phyloP scores from a whole-genome alignment of 768 basidiomycete genomes.

The Rossbeevera mucosa region DNA sequence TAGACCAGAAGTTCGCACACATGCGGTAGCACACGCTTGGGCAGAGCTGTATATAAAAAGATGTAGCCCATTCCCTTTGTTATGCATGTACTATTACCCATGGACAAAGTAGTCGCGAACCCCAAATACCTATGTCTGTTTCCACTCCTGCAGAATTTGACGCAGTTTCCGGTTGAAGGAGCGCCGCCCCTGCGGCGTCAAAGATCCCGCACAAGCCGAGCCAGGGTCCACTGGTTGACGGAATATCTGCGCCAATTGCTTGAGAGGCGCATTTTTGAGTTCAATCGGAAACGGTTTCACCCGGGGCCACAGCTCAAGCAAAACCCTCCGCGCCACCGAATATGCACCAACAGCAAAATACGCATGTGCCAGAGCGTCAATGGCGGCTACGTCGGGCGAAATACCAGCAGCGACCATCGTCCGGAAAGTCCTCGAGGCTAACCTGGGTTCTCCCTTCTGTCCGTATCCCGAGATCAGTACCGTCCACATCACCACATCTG shows the following conservation, averaged over 20 bases:
- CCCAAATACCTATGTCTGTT: slow-evolving; percentile 3
- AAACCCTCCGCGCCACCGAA: slow-evolving; percentile 45
- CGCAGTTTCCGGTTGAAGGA: slow-evolving; percentile 38
- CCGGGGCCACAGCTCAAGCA: slow-evolving; percentile 61
- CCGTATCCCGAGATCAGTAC: slow-evolving; percentile 71
- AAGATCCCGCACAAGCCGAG: slow-evolving; percentile 14
- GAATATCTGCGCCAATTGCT: slow-evolving; percentile 44
- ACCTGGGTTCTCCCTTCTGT: slow-evolving; percentile 49
- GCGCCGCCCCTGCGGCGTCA: slow-evolving; percentile 32
- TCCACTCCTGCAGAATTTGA: slow-evolving; percentile 25
- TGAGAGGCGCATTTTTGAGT: slow-evolving; percentile 41
- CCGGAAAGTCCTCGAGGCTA: slow-evolving; percentile 53
- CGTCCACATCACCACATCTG: slow-evolving; percentile 70
- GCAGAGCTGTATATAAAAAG: not conserved
- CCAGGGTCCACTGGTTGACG: slow-evolving; percentile 24
- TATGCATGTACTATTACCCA: slow-evolving; percentile 6
- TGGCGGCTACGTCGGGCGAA: slow-evolving; percentile 62
- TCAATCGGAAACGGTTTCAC: slow-evolving; percentile 57
- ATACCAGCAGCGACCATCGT: slow-evolving; percentile 60
- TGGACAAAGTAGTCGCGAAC: not conserved
- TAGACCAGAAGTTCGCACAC: slow-evolving; percentile 60
- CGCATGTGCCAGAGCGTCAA: slow-evolving; percentile 68
- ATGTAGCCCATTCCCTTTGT: not conserved
- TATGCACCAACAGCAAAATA: slow-evolving; percentile 57
- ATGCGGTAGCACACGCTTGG: slow-evolving; percentile 20